phyloP scores from a whole-genome alignment of 139 green algal genomes.

The Picochlorum sp. region DNA sequence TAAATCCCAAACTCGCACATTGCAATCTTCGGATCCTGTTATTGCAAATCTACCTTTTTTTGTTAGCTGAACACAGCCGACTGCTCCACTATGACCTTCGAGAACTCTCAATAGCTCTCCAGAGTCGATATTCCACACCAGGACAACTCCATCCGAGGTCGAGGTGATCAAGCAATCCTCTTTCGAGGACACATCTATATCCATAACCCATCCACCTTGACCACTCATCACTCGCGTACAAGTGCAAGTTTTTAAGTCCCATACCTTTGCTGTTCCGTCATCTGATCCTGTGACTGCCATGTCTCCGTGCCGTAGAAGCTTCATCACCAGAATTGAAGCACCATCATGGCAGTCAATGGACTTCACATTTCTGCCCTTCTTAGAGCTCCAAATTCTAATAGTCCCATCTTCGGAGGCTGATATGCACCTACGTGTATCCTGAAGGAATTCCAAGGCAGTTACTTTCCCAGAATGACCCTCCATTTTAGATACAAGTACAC shows the following conservation, averaged over 20 bases:
- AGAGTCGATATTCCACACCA: slow-evolving; percentile 13
- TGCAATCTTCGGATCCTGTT: slow-evolving; percentile 30
- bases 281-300: slow-evolving; percentile 42
- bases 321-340: slow-evolving; percentile 49
- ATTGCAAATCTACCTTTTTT: slow-evolving; percentile 35
- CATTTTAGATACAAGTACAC: slow-evolving; percentile 32
- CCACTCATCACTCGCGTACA: slow-evolving; percentile 29
- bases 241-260: slow-evolving; percentile 31
- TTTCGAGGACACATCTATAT: slow-evolving; percentile 30
- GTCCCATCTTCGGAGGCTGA: slow-evolving; percentile 51
- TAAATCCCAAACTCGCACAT: slow-evolving; percentile 38
- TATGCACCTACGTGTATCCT: slow-evolving; percentile 21
- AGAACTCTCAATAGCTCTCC: slow-evolving; percentile 30
- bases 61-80: slow-evolving; percentile 45
- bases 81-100: slow-evolving; percentile 51
- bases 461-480: slow-evolving; percentile 52
- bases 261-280: slow-evolving; percentile 44
- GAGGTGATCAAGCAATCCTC: slow-evolving; percentile 33
- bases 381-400: slow-evolving; percentile 59
- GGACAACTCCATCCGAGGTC: slow-evolving; percentile 21
- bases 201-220: slow-evolving; percentile 51
- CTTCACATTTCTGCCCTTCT: slow-evolving; percentile 2
- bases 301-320: slow-evolving; percentile 24
- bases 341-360: slow-evolving; percentile 22
- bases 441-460: slow-evolving; percentile 40